These are phyloP conservation scores for Umbelopsis isabellina DNA, from an alignment of 192 early-diverging fungal species.

Conservation along the genomic window DNA sequence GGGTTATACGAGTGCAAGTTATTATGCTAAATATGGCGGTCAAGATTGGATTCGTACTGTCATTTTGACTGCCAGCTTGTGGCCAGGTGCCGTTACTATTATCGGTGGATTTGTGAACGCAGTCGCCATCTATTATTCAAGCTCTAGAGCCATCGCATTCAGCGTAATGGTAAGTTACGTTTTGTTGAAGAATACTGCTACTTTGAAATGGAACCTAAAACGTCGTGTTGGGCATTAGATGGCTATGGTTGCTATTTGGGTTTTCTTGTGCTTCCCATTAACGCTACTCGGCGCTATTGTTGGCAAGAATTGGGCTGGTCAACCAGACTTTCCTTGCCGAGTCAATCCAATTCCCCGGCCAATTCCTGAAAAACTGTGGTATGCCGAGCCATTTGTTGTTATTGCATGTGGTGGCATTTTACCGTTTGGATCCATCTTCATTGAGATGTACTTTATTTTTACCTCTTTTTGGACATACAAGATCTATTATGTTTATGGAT, in stretches of 20 bases:
- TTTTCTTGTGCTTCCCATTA: constrained; percentile 70
- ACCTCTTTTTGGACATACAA: constrained; percentile 78
- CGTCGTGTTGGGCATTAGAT: constrained; percentile 46
- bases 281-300: constrained; percentile 73
- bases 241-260: constrained; percentile 70
- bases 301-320: constrained; percentile 63
- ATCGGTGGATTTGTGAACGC: constrained; percentile 67
- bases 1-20: constrained; percentile 70
- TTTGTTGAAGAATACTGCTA: neutral
- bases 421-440: constrained; percentile 81
- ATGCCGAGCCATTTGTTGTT: constrained; percentile 60
- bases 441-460: constrained; percentile 87
- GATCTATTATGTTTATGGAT: constrained; percentile 83
- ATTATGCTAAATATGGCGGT: constrained; percentile 69
- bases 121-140: constrained; percentile 71
- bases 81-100: constrained; percentile 61
- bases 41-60: constrained; percentile 69
- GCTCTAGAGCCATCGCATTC: constrained; percentile 81
- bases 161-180: constrained; percentile 57
- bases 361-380: constrained; percentile 79
- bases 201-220: neutral
- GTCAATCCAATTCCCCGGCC: constrained; percentile 80
- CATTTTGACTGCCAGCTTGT: constrained; percentile 69
- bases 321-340: constrained; percentile 72
- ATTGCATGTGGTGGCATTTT: constrained; percentile 67